Evolutionary conservation across 23 red algal species (phyloP), one percentile per base, ranked within the genome.

Genomic region (Gracilariopsis chorda): DNA sequence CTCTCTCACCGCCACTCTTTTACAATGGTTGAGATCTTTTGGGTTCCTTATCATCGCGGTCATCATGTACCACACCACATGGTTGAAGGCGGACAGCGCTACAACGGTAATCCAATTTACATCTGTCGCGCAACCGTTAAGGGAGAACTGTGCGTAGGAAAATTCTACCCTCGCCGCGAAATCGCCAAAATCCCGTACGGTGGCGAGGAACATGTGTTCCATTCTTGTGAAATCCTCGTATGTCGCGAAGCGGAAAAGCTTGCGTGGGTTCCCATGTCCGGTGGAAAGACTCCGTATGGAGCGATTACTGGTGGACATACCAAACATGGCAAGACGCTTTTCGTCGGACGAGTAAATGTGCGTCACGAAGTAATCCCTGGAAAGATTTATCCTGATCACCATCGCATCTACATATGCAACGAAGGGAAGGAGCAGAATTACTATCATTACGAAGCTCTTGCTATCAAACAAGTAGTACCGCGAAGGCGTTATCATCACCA

Each of bases 371-470:
- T 46, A 8, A 44, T 73, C 0, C 67, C 67, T 1, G 67, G 67
- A 23, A 73, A 73, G 67, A 73, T 73, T 4, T 73, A 73, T 46
- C 67, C 67, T 1, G 1, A 73, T 20, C 67, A 73, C 14, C 67
- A 73, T 23, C 36, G 37, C 5, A 73, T 73, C 4, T 73, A 73
- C 17, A 42, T 73, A 3, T 0, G 37, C 16, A 42, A 73, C 28
- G 67, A 73, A 5, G 67, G 67, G 7, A 73, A 73, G 17, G 67
- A 73, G 32, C 39, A 45, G 0, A 28, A 36, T 5, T 42, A 73
- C 33, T n/a, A 73, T 25, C 67, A 73, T 12, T 73, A 73, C 37
- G 67, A 73, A 35, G 67, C 67, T 1, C 67, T 73, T 23, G 67
- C 67, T 7, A 47, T 73, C 10, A 73, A 16, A 42, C 37, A 45